These are phyloP conservation scores for Biscogniauxia marginata DNA, from an alignment of 2,329 filamentous ascomycete genomes.

Conservation along the genomic window DNA sequence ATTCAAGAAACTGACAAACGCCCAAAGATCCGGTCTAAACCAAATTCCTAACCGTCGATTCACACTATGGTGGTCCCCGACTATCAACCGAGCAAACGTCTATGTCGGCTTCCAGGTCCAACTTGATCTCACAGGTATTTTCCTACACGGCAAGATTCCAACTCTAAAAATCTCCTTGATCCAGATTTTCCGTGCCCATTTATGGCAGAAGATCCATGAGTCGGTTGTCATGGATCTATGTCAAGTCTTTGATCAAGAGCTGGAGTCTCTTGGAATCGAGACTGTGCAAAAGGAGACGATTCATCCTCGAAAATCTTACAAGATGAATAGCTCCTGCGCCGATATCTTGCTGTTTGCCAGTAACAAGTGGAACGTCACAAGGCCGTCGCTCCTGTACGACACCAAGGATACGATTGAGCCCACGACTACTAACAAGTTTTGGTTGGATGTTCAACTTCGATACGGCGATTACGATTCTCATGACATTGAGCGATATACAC, in stretches of 20 bases:
- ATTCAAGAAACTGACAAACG: constrained; percentile 98
- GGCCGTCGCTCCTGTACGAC: constrained; percentile 89
- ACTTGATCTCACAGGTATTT: constrained; percentile 95
- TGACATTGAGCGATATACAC: constrained; percentile 95
- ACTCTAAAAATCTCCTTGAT: constrained; percentile 97
- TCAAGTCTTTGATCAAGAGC: constrained; percentile 95
- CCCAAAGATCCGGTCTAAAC: constrained; percentile 92
- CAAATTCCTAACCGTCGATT: constrained; percentile 99
- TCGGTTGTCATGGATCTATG: constrained; percentile 99
- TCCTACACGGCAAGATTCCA: constrained; percentile 98
- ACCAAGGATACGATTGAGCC: constrained; percentile 94
- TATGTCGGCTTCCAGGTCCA: constrained; percentile 99
- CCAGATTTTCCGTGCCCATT: constrained; percentile 98
- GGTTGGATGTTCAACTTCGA: constrained; percentile 93
- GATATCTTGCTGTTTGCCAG: constrained; percentile 96
- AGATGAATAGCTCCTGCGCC: constrained; percentile 99
- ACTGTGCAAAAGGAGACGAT: constrained; percentile 99
- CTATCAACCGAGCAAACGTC: constrained; percentile 93
- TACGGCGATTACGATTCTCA: constrained; percentile 99
- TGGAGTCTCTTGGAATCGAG: constrained; percentile 94
- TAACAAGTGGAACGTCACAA: constrained; percentile 98
- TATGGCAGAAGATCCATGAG: constrained; percentile 99
- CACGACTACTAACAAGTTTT: constrained; percentile 98
- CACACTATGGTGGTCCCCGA: constrained; percentile 95
- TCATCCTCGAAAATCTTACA: constrained; percentile 98